Conservation (phyloP, 176 grass and related monocot species). For the Phoenix roebelenii region DNA sequence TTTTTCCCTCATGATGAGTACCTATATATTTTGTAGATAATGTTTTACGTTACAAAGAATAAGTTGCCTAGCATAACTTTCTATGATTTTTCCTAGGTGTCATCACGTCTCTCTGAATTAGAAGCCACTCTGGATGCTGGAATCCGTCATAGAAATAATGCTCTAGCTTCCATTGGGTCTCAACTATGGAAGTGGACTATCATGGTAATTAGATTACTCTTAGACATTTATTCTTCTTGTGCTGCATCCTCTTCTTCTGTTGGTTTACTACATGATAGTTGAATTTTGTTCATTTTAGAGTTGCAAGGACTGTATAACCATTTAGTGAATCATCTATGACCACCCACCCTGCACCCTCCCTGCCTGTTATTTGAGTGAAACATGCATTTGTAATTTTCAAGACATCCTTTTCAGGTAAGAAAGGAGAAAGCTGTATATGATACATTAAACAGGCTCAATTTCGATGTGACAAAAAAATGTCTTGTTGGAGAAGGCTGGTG, state of each 20-base stretch:
- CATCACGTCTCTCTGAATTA: slow-evolving; percentile 73
- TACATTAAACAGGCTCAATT: slow-evolving; percentile 93
- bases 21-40: too few species aligned
- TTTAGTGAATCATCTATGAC: neutral
- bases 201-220: slow-evolving; percentile 40
- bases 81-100: slow-evolving; percentile 42
- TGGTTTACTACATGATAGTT: neutral
- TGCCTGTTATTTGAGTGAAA: neutral
- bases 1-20: too few species aligned
- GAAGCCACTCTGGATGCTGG: slow-evolving; percentile 93
- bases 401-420: slow-evolving; percentile 57
- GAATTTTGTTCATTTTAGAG: too few species aligned
- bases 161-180: slow-evolving; percentile 77
- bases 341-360: neutral
- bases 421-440: slow-evolving; percentile 99
- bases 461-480: slow-evolving; percentile 99
- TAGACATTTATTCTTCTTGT: too few species aligned
- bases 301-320: too few species aligned
- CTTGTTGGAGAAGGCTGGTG: slow-evolving; percentile 99
- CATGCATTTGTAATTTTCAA: slow-evolving; percentile 16
- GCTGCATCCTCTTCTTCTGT: slow-evolving; percentile 1
- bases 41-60: too few species aligned
- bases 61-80: neutral
- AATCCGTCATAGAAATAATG: slow-evolving; percentile 92
- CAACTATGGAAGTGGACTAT: slow-evolving; percentile 91